Evolutionary conservation across 495 filamentous ascomycete species (phyloP).

Genomic region (Neurospora tetrasperma): DNA sequence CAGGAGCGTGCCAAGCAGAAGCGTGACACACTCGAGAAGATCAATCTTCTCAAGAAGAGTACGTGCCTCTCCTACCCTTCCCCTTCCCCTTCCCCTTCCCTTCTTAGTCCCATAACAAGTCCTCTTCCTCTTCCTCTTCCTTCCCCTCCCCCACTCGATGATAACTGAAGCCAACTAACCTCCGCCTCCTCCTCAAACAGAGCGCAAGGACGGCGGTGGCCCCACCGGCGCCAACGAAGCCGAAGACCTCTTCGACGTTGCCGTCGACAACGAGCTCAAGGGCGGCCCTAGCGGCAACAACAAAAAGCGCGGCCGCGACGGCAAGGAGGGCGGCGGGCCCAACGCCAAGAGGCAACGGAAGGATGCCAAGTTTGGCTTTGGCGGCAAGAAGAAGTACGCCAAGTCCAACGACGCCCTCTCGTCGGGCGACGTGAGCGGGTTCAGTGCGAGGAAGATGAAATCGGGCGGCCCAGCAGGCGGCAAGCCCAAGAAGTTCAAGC

Average conservation of each 20-base stretch:
- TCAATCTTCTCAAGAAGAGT: slow-evolving; percentile 89
- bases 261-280: slow-evolving; percentile 65
- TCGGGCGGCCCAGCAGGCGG: slow-evolving; percentile 14
- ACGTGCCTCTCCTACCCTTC: slow-evolving; percentile 21
- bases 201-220: slow-evolving; percentile 67
- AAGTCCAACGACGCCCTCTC: slow-evolving; percentile 83
- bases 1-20: slow-evolving; percentile 88
- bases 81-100: background rate
- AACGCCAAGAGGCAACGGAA: slow-evolving; percentile 79
- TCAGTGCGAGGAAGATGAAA: slow-evolving; percentile 82
- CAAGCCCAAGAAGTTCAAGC: slow-evolving; percentile 11
- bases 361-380: slow-evolving; percentile 85
- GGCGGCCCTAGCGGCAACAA: slow-evolving; percentile 31
- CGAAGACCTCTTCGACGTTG: slow-evolving; percentile 92
- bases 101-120: background rate
- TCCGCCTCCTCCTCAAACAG: slow-evolving; percentile 33
- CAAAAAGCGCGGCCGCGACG: slow-evolving; percentile 26
- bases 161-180: background rate
- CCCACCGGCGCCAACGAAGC: slow-evolving; percentile 58
- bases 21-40: slow-evolving; percentile 85
- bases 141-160: background rate
- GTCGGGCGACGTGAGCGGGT: slow-evolving; percentile 66
- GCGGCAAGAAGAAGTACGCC: slow-evolving; percentile 79
- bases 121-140: background rate
- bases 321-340: slow-evolving; percentile 31